Evolutionary conservation across 1,139 yeast species (phyloP), one percentile per base, ranked within the genome.

Genomic region (Taiozyma onychis): DNA sequence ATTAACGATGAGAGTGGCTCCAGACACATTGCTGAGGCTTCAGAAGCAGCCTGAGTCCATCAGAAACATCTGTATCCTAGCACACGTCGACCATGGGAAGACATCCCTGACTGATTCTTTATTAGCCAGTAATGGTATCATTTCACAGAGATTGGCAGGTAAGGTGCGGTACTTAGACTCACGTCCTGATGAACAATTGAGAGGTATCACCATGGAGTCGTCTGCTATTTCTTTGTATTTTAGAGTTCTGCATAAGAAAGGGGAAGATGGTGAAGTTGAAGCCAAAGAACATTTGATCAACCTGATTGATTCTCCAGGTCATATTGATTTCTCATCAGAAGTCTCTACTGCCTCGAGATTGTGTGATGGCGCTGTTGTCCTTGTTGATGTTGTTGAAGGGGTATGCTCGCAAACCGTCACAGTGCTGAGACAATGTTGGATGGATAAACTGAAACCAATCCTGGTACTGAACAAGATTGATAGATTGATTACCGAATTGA

Each of bases 81-180:
- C 99, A 1, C 99, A 95, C 69, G 99, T 95, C 34, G 99, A 95
- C 66, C 99, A 95, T 66, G 99, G 99, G 43, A 95, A 93, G 70
- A 95, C 99, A 0, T 88, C 98, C 2, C 73, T 95, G 44, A 87
- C 97, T 48, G 99, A 95, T 67, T 88, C 96, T 8, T 73, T 95
- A 48, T 71, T 95, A 47, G 98, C 99, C 30, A 86, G 96, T 47
- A 95, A 95, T 70, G 99, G 99, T 48, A 90, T 95, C 66, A 90
- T 95, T 51, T 91, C 99, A 0, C 96, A 87, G 58, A 77, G 93
- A 62, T 77, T 91, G 80, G 99, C 98, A 3, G 99, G 99, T 32
- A 90, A 90, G 63, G 90, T 95, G 51, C 75, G 99, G 55, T 95
- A 86, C 65, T 74, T 95, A 49, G 99, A 95, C 63, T 86, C 97